These are phyloP conservation scores for Penicillium sumatraense DNA, from an alignment of 2,329 filamentous ascomycete species.

Conservation along the genomic window DNA sequence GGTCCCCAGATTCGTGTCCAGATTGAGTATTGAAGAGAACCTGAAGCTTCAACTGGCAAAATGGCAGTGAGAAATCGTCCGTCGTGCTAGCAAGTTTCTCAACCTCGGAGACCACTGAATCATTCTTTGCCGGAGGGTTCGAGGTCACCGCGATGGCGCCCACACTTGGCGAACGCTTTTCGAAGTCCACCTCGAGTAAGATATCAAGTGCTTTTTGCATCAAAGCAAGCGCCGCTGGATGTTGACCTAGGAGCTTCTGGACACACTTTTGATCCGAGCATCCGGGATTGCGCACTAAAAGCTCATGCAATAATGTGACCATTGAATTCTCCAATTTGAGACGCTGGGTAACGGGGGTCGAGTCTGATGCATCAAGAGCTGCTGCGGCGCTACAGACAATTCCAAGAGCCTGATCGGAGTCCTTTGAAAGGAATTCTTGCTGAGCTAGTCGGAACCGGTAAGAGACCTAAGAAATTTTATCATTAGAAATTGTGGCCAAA, in stretches of 20 bases:
- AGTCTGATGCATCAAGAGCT: slow-evolving; percentile 18
- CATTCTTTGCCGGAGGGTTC: slow-evolving; percentile 4
- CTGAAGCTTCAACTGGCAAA: slow-evolving; percentile 48
- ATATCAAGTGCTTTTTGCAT: slow-evolving; percentile 38
- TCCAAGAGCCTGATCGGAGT: slow-evolving; percentile 37
- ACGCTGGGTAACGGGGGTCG: slow-evolving; percentile 7
- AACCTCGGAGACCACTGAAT: slow-evolving; percentile 33
- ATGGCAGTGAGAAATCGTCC: slow-evolving; percentile 49
- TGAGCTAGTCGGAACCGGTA: slow-evolving; percentile 47
- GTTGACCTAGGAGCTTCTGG: slow-evolving; percentile 33
- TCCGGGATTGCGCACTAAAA: slow-evolving; percentile 40
- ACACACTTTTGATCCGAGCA: slow-evolving; percentile 32
- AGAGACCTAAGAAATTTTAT: slow-evolving; percentile 31
- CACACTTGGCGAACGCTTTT: slow-evolving; percentile 5
- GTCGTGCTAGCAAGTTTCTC: slow-evolving; percentile 42
- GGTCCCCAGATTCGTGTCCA: slow-evolving; percentile 30
- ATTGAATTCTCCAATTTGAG: slow-evolving; percentile 28
- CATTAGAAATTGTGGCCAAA: background rate
- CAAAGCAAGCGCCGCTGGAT: slow-evolving; percentile 30
- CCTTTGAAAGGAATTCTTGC: slow-evolving; percentile 43
- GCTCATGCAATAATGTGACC: slow-evolving; percentile 35
- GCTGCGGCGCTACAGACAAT: slow-evolving; percentile 39
- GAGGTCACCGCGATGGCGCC: background rate
- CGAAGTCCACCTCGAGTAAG: slow-evolving; percentile 34
- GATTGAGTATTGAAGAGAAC: slow-evolving; percentile 41